A percentile compares a stretch with the other conserved stretches of the same genome.
Conservation (phyloP, 2,329 filamentous ascomycete genomes). For the Cordyceps cateniannulata region DNA sequence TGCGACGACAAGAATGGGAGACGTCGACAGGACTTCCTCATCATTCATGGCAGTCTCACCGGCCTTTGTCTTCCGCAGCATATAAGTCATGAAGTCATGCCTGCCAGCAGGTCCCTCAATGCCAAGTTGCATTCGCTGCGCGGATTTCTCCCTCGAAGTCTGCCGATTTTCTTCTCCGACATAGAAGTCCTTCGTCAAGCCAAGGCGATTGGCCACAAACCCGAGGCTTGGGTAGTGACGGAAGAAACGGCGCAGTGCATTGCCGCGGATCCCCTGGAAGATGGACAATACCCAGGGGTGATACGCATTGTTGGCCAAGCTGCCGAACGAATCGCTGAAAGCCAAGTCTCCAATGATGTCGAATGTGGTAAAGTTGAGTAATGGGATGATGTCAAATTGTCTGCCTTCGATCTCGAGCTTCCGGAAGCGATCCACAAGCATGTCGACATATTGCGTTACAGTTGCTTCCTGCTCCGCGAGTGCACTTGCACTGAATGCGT, state of each 20-base stretch:
- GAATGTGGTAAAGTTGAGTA: conserved; percentile 32
- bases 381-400: conserved; percentile 24
- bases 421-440: conserved; percentile 19
- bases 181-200: not conserved
- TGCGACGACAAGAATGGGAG: conserved; percentile 21
- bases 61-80: conserved; percentile 26
- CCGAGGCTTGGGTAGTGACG: not conserved
- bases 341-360: conserved; percentile 36
- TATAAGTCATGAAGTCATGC: conserved; percentile 21
- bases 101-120: not conserved
- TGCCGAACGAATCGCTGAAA: conserved; percentile 36
- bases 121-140: not conserved
- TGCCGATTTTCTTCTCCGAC: not conserved
- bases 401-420: conserved; percentile 13
- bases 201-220: not conserved
- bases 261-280: conserved; percentile 14
- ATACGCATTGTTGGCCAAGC: conserved; percentile 23
- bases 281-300: conserved; percentile 23
- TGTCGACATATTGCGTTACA: conserved; percentile 22
- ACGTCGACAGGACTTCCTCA: conserved; percentile 27
- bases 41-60: conserved; percentile 23
- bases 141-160: conserved; percentile 19
- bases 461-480: conserved; percentile 25
- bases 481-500: conserved; percentile 25
- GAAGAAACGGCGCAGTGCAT: conserved; percentile 14